Evolutionary conservation across 225 moss, liverwort and hornwort species (phyloP), one percentile per base, ranked within the genome.

Genomic region (Climacium dendroides): DNA sequence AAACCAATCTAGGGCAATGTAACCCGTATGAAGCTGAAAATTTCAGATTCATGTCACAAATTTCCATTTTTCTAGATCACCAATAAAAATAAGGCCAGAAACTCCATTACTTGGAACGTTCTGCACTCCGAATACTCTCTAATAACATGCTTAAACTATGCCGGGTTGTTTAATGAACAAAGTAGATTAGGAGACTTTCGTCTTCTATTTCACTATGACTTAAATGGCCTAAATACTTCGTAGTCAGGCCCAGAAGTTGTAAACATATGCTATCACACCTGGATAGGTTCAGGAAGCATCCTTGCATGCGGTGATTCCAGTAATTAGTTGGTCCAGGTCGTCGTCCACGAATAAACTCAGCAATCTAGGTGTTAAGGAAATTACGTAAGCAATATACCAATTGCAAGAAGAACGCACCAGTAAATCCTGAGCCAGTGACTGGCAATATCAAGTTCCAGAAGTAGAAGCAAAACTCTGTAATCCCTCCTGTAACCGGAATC

Each of bases 401-500:
- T 71, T 63, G 85, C 74, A 62, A 81, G 79, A 23, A 82, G 78
- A 74, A 88, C 90, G 84, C 73, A 93, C 91, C 91, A 89, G 84
- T 81, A 93, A 72, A 88, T 54, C 69, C 86, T 83, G 57, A 93
- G 90, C 89, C 91, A 93, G 55, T 90, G 91, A 81, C 89, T 90
- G 41, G 86, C 89, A 89, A 84, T 90, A 85, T 93, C 93, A 84
- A 93, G 89, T 70, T 88, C 90, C 83, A 93, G 89, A 78, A 91
- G 89, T 86, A 80, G 66, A 81, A 92, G 91, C 83, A 91, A 75
- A 48, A 89, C 19, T 85, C 66, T 92, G 84, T 91, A 90, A 78
- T 93, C 90, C 84, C 86, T 90, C 83, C 93, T 89, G 90, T 57
- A 64, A 89, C 32, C 35, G n/a, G 85, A 57, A 89, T 64, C 80